phyloP scores from a whole-genome alignment of 2,329 filamentous ascomycete genomes.

The Dactylella cylindrospora region DNA sequence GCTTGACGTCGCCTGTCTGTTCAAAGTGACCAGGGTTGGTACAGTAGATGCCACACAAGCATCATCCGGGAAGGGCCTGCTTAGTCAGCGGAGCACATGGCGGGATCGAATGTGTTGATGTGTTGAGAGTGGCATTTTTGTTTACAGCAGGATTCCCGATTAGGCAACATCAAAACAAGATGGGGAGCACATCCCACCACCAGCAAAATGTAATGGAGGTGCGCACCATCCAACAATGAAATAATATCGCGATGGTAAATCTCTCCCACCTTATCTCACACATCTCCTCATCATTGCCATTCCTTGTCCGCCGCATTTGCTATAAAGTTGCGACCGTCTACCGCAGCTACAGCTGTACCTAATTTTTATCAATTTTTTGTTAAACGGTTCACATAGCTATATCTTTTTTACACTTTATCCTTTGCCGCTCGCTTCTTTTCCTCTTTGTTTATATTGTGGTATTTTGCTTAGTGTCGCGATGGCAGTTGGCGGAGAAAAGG shows the following conservation, averaged over 20 bases:
- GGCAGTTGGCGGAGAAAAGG: conserved; percentile 36
- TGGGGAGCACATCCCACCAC: no score
- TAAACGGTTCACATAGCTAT: not conserved
- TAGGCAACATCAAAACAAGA: conserved; percentile 37
- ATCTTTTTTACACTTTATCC: no score
- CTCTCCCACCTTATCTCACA: conserved; percentile 1
- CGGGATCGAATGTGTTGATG: conserved; percentile 20
- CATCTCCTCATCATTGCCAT: not conserved
- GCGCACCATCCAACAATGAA: conserved; percentile 6
- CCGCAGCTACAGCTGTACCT: conserved; percentile 31
- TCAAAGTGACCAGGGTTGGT: conserved; percentile 4
- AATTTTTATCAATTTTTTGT: conserved; percentile 3
- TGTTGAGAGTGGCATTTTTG: conserved; percentile 41
- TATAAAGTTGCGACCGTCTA: conserved; percentile 12
- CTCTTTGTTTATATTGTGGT: no score
- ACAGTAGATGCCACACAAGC: conserved; percentile 42
- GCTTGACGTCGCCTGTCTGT: conserved; percentile 10
- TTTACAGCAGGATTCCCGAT: conserved; percentile 36
- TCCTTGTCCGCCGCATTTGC: conserved; percentile 5
- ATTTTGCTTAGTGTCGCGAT: no score
- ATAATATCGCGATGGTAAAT: conserved; percentile 20
- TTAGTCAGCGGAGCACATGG: conserved; percentile 18
- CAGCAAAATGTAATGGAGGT: no score
- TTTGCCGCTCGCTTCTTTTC: no score
- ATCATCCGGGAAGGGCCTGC: conserved; percentile 8